Base-by-base conservation (phyloP, 306 rosid genomes). In the Cucurbita maxima region DNA sequence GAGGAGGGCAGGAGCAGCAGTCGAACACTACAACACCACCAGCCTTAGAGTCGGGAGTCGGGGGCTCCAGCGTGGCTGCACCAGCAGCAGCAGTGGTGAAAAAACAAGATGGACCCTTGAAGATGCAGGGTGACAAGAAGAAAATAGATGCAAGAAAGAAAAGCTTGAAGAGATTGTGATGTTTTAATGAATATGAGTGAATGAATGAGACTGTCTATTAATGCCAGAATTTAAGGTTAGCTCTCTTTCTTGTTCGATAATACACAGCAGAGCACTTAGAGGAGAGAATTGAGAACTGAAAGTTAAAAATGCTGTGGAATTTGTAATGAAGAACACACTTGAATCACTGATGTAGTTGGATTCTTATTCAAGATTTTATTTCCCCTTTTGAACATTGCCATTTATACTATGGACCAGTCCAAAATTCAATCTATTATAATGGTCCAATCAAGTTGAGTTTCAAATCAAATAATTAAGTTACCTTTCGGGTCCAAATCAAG, bases 71-170 rank as follows among this genome's bases (percentile, higher is more conserved):
- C 11, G 76, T 85, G 8, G 34, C 77, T 0, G 81, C 75, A 5
- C 81, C 78, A 36, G 47, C 87, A 6, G 71, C 81, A 10, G 82
- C 77, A 19, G 52, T 85, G 12, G 72, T 16, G 74, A 95, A 81
- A 84, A 90, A 84, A 82, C 96, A 85, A 82, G 82, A 73, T 55
- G 90, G 80, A 50, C 77, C 67, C 54, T 60, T 85, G 43, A 95
- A 89, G 81, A 88, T 82, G 71, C 96, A 84, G 71, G 87, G 85
- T 41, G 97, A 88, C 81, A 95, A 95, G 91, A 94, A 94, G 91
- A 95, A 89, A 82, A 77, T 89, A 22, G 99, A 95, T 76, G 99
- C 97, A 19, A 89, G 97, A 86, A 95, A 95, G 96, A 95, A 87
- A 79, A 95, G 99, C 67, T 81, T 95, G 87, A 95, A 95, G 85